Evolutionary conservation across 257 asterid genomes (phyloP).

Genomic region (Nicotiana tomentosiformis): DNA sequence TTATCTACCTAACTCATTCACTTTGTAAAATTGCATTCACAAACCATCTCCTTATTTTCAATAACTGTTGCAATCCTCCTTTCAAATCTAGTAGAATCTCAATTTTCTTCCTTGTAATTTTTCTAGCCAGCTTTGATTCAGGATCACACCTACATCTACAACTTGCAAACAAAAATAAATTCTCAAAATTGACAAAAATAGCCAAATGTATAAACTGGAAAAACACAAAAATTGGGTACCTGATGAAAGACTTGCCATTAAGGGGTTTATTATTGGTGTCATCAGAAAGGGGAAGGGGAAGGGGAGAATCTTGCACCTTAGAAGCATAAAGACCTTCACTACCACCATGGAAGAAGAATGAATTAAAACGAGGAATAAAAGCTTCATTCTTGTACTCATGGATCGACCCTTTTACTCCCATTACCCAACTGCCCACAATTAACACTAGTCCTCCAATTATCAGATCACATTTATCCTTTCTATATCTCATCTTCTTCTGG

Average conservation of each 20-base stretch:
- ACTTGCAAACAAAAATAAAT: background rate
- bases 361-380: constrained; percentile 80
- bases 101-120: background rate
- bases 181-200: background rate
- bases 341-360: constrained; percentile 93
- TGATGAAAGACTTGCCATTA: constrained; percentile 84
- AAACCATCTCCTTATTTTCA: background rate
- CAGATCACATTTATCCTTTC: constrained; percentile 40
- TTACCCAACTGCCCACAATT: constrained; percentile 17
- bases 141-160: background rate
- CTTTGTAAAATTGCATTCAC: background rate
- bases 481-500: constrained; percentile 21
- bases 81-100: background rate
- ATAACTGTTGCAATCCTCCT: background rate
- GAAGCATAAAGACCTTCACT: constrained; percentile 97
- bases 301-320: constrained; percentile 39
- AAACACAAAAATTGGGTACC: constrained; percentile 32
- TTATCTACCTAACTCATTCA: background rate
- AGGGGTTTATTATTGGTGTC: constrained; percentile 57
- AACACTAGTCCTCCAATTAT: constrained; percentile 30
- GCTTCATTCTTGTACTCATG: constrained; percentile 82
- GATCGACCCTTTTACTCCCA: constrained; percentile 74
- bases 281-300: constrained; percentile 24
- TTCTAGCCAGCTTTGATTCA: background rate
- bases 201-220: background rate